Evolutionary conservation across 306 rosid genomes (phyloP).

Genomic region (Gynostemma pentaphyllum): DNA sequence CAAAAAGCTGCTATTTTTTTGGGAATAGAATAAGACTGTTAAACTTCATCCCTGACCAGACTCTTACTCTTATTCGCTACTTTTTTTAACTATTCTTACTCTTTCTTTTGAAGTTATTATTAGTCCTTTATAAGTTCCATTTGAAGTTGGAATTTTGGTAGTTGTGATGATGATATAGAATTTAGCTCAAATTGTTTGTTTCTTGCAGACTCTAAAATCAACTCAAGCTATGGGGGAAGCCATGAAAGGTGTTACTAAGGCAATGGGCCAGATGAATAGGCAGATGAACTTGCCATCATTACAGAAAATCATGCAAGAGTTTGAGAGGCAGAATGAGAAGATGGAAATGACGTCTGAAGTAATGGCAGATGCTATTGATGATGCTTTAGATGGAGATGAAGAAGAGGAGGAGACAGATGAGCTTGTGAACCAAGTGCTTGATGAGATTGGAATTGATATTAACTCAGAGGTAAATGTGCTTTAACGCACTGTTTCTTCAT

Average conservation of each 20-base stretch:
- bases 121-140: neutral
- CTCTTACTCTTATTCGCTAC: too few relatives aligned
- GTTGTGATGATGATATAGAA: neutral
- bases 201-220: slow-evolving; percentile 70
- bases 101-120: neutral
- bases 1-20: neutral
- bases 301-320: slow-evolving; percentile 93
- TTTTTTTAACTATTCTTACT: too few relatives aligned
- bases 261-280: slow-evolving; percentile 97
- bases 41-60: neutral
- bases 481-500: neutral
- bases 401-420: slow-evolving; percentile 96
- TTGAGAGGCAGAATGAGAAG: slow-evolving; percentile 87
- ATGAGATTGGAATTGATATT: slow-evolving; percentile 76
- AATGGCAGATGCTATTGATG: slow-evolving; percentile 92
- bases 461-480: slow-evolving; percentile 68
- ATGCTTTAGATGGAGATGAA: slow-evolving; percentile 94
- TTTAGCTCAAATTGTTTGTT: neutral
- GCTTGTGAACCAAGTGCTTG: slow-evolving; percentile 92
- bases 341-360: slow-evolving; percentile 78
- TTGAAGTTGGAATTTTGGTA: neutral
- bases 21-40: neutral
- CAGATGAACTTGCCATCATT: slow-evolving; percentile 90
- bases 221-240: slow-evolving; percentile 98
- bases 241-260: slow-evolving; percentile 97